Evolutionary conservation across 2,329 filamentous ascomycete species (phyloP), one percentile per base, ranked within the genome.

Genomic region (Arthrocladium fulminans): DNA sequence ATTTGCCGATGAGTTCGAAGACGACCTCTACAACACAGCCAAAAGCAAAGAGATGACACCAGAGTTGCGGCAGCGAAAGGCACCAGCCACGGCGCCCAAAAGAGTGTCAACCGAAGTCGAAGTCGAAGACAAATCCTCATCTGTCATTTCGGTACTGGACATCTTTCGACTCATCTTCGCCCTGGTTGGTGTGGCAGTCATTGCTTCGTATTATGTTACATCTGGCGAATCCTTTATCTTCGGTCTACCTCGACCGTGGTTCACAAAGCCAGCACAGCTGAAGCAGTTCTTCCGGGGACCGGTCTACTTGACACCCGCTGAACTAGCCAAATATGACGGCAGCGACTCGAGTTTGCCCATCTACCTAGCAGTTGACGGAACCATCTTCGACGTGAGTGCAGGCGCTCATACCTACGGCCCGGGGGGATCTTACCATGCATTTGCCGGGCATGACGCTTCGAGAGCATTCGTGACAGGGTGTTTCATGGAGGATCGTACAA

Each of bases 391-490:
- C 59, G 80, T 83, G 37, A 74, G 72, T 38, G 70, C 72, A 6
- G 73, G 72, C 30, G 71, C 73, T 59, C 50, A 73, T 17, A 65
- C 69, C 51, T 92, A 92, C 71, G 86, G 86, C 0, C 83, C 89
- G 0, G 88, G 88, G 23, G 92, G 89, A 3, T 81, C 80, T 30
- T 98, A 98, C 73, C 76, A 82, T 60, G 83, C 84, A 69, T 95
- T 98, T 66, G 80, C 88, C 0, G 92, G 90, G 52, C 76, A 76
- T 53, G 92, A 98, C 67, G 89, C 90, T 27, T 81, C 85, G 12
- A 83, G 92, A 42, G 88, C 83, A 17, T 98, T 88, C 66, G 81
- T 98, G 8, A 97, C 92, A 2, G 88, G 87, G 15, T 98, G 92
- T 67, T 98, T 98, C 70, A 72, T 79, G 32, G 83, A 88, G 54